phyloP scores from a whole-genome alignment of 345 rosid genomes.

The Eucalyptus regnans region DNA sequence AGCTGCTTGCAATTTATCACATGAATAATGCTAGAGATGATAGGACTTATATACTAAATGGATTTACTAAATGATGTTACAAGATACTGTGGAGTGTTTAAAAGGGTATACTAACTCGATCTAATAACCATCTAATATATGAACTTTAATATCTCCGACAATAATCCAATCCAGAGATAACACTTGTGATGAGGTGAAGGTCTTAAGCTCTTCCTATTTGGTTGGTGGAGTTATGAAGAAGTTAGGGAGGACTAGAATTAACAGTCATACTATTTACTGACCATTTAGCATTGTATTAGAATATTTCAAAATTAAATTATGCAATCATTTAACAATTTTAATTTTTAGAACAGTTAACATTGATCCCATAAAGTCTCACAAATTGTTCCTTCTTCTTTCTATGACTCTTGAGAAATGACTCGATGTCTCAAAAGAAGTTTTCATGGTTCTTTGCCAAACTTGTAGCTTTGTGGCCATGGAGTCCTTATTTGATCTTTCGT shows the following conservation, averaged over 20 bases:
- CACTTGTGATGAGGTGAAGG: background rate
- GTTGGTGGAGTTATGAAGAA: background rate
- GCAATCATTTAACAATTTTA: no score
- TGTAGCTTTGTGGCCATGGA: background rate
- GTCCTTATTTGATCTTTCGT: background rate
- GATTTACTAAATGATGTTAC: background rate
- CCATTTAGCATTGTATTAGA: background rate
- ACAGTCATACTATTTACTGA: background rate
- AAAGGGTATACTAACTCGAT: background rate
- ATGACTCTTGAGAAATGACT: background rate
- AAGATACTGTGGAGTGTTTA: background rate
- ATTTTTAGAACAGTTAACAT: no score
- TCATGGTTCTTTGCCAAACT: background rate
- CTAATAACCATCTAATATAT: background rate
- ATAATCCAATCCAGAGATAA: background rate
- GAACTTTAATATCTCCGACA: background rate
- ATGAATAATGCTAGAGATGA: background rate
- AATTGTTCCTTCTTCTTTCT: background rate
- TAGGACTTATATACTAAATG: background rate
- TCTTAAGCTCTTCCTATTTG: background rate
- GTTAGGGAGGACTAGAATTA: background rate
- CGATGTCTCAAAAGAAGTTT: no score
- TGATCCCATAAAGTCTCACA: background rate
- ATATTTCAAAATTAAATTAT: no score
- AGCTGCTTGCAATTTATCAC: background rate